These are phyloP conservation scores for Suillus weaverae DNA, from an alignment of 768 basidiomycete species.

Conservation along the genomic window DNA sequence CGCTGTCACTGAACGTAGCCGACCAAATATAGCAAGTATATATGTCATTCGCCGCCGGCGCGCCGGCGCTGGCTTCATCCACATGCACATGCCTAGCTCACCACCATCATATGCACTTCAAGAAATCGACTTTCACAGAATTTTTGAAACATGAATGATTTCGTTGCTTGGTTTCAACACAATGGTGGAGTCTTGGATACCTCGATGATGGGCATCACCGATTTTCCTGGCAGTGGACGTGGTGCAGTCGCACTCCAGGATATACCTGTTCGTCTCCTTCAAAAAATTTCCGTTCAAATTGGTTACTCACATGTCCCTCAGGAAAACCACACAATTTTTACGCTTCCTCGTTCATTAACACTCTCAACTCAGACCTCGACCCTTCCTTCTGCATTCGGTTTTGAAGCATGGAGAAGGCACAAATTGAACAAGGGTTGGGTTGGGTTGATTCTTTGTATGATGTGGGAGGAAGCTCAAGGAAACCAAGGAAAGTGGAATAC, in stretches of 20 bases:
- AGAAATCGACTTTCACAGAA: background rate
- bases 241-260: conserved; percentile 75
- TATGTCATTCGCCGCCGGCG: background rate
- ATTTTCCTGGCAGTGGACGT: conserved; percentile 56
- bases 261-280: conserved; percentile 54
- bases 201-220: conserved; percentile 44
- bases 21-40: background rate
- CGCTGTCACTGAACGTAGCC: background rate
- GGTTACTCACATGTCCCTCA: conserved; percentile 26
- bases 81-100: background rate
- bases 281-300: background rate
- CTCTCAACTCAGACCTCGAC: conserved; percentile 77
- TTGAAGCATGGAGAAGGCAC: conserved; percentile 60
- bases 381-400: conserved; percentile 60
- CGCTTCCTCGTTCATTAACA: conserved; percentile 74
- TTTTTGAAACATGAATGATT: conserved; percentile 25
- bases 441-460: conserved; percentile 88
- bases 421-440: conserved; percentile 76
- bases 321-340: conserved; percentile 78
- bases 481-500: conserved; percentile 61
- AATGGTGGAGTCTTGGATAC: conserved; percentile 53
- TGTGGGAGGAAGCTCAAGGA: conserved; percentile 85
- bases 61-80: background rate
- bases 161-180: conserved; percentile 60
- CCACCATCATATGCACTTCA: background rate